Conservation (phyloP, 1,139 yeast species). For the Pichia sp. region DNA sequence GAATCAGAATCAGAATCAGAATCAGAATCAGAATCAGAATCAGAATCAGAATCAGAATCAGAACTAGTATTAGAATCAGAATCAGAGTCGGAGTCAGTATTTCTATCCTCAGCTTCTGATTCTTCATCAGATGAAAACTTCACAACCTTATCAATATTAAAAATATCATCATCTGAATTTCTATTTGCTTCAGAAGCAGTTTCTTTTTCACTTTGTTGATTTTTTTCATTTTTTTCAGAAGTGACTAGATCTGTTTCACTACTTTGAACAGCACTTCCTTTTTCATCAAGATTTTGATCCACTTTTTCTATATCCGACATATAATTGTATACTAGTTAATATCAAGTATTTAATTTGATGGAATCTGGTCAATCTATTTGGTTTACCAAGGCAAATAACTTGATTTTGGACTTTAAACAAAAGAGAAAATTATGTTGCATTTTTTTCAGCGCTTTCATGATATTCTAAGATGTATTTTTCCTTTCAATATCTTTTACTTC, state of each 20-base stretch:
- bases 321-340: background rate
- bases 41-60: constrained; percentile 9
- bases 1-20: constrained; percentile 5
- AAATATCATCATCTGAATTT: constrained; percentile 9
- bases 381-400: background rate
- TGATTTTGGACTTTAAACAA: background rate
- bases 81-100: background rate
- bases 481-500: no score
- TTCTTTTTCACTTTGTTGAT: background rate
- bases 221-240: background rate
- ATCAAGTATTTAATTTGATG: background rate
- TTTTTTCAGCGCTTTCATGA: background rate
- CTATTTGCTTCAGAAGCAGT: background rate
- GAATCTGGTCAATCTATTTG: background rate
- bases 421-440: background rate
- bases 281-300: background rate
- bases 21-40: constrained; percentile 12
- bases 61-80: constrained; percentile 2
- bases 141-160: constrained; percentile 13
- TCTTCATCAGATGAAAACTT: constrained; percentile 19
- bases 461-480: background rate
- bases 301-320: background rate
- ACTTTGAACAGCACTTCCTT: no score
- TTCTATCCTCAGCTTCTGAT: constrained; percentile 2
- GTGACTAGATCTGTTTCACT: background rate